phyloP scores from a whole-genome alignment of 1,284 basidiomycete species.

The Rhizoctonia solani region DNA sequence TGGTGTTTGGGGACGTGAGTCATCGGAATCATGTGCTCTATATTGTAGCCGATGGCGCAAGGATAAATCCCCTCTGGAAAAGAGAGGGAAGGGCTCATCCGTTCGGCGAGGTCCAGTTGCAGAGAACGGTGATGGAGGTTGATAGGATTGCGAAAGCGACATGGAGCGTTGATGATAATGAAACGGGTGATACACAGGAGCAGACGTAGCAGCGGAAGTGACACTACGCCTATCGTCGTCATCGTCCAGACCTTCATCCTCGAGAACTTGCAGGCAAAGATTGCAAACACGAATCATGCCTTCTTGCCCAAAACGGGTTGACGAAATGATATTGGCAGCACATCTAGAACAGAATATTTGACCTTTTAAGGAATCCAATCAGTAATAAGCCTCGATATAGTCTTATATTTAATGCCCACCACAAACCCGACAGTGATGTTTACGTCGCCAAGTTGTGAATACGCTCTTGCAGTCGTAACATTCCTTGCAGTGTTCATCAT shows the following conservation, averaged over 20 bases:
- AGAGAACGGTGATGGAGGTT: constrained; percentile 84
- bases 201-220: constrained; percentile 59
- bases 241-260: constrained; percentile 75
- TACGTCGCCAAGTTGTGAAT: constrained; percentile 90
- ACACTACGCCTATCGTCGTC: constrained; percentile 76
- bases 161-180: constrained; percentile 48
- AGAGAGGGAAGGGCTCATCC: constrained; percentile 75
- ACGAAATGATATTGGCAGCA: constrained; percentile 97
- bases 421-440: constrained; percentile 94
- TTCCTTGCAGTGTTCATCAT: constrained; percentile 93
- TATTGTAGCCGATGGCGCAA: constrained; percentile 1
- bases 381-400: neutral
- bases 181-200: constrained; percentile 59
- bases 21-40: constrained; percentile 40
- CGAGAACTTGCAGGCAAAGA: constrained; percentile 88
- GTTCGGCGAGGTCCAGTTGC: constrained; percentile 77
- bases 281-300: constrained; percentile 94
- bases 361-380: constrained; percentile 52
- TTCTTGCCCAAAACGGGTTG: constrained; percentile 89
- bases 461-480: constrained; percentile 92
- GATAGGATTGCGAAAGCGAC: constrained; percentile 41
- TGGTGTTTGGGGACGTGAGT: constrained; percentile 59
- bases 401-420: constrained; percentile 55
- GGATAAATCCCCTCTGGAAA: constrained; percentile 72
- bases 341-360: constrained; percentile 91